Percentiles rank a stretch among this genome's conserved stretches.
Conservation (phyloP, 345 rosid species). For the Eucalyptus pauciflora region DNA sequence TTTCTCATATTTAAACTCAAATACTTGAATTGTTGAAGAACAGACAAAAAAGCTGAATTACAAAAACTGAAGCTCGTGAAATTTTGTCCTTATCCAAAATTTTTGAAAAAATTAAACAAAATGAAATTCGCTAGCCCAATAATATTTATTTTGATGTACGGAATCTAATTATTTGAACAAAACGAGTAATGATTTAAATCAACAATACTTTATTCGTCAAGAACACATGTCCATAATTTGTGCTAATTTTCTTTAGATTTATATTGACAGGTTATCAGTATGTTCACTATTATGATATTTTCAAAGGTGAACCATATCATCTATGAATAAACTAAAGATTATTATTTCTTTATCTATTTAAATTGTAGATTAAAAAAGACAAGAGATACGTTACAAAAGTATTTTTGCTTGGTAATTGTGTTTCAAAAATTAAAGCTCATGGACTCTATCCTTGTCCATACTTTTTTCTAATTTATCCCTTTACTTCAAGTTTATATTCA, state of each 20-base stretch:
- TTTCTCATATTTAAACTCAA: neutral
- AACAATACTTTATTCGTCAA: neutral
- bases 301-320: neutral
- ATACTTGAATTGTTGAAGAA: neutral
- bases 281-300: neutral
- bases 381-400: neutral
- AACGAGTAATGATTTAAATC: neutral
- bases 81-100: neutral
- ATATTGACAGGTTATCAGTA: neutral
- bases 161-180: neutral
- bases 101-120: accelerated
- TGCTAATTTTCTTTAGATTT: neutral
- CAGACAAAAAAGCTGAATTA: neutral
- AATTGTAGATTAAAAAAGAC: neutral
- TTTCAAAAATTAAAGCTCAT: neutral
- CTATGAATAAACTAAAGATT: neutral
- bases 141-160: neutral
- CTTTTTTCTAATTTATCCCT: neutral
- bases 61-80: neutral
- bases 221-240: neutral
- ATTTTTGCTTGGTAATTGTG: neutral
- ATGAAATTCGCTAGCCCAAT: neutral
- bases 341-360: neutral
- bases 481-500: too few species aligned
- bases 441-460: neutral